A percentile compares a stretch with the other conserved stretches of the same genome.
These are phyloP conservation scores for Pinus albicaulis DNA, from an alignment of 75 land plant genomes.

Conservation along the genomic window DNA sequence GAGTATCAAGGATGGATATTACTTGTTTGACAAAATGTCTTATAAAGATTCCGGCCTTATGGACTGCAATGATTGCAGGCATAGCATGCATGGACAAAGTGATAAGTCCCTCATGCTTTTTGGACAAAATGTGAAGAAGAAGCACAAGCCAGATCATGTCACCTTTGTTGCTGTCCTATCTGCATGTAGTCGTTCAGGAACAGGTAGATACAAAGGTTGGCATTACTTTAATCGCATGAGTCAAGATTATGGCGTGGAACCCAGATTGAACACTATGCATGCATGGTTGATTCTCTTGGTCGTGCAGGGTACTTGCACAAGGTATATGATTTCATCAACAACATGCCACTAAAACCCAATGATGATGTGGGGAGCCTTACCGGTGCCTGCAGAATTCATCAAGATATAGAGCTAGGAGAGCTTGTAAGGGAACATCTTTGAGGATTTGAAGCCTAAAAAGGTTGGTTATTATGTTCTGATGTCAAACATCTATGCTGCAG, in stretches of 20 bases:
- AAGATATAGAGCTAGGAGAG: not conserved
- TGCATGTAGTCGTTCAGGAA: not conserved
- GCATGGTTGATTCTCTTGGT: not conserved
- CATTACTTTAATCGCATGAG: not conserved
- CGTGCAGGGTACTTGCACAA: not conserved
- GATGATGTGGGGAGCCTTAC: slow-evolving; percentile 17
- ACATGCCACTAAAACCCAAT: slow-evolving; percentile 12
- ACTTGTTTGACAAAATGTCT: not conserved
- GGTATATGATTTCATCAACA: slow-evolving; percentile 7
- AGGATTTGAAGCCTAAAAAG: too few species aligned
- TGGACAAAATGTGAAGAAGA: too few species aligned
- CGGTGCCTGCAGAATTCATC: slow-evolving; percentile 13
- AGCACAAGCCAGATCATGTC: not conserved
- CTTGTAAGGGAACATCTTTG: too few species aligned
- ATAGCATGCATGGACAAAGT: not conserved
- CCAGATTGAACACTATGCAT: not conserved
- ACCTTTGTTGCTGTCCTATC: not conserved
- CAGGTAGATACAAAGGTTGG: not conserved
- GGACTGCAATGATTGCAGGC: not conserved
- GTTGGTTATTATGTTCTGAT: too few species aligned
- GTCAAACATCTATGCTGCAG: too few species aligned
- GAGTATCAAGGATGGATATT: not conserved
- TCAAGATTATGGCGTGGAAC: not conserved
- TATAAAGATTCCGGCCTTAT: not conserved
- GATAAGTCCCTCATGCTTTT: not conserved